Percentiles rank a stretch among this genome's conserved stretches.
Conservation (phyloP, 1,284 basidiomycete genomes). For the Chalciporus piperatoides region DNA sequence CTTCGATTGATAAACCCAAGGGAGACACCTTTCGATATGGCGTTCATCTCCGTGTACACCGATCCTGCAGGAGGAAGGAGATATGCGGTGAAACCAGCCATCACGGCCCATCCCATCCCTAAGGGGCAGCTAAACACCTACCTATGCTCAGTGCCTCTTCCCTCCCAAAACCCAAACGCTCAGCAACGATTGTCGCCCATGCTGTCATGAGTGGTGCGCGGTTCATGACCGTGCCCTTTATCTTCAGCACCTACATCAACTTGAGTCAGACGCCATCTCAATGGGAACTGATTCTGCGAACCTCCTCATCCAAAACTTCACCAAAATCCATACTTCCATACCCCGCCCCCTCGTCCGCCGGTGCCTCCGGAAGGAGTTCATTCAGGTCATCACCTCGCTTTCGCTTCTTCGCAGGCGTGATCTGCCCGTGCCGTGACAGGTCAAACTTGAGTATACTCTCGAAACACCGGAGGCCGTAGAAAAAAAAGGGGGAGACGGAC, state of each 20-base stretch:
- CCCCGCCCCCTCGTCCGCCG: slow-evolving; percentile 45
- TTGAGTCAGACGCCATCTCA: not conserved
- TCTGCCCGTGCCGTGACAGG: slow-evolving; percentile 27
- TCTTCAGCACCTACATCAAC: slow-evolving; percentile 49
- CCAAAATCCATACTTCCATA: slow-evolving; percentile 64
- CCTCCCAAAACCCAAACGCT: slow-evolving; percentile 79
- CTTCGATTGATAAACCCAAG: slow-evolving; percentile 67
- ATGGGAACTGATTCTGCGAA: slow-evolving; percentile 28
- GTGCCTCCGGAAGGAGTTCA: slow-evolving; percentile 54
- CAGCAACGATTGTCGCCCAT: slow-evolving; percentile 86
- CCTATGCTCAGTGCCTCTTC: slow-evolving; percentile 90
- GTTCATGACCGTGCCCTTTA: slow-evolving; percentile 72
- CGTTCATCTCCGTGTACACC: slow-evolving; percentile 91
- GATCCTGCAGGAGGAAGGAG: slow-evolving; percentile 50
- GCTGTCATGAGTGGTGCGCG: slow-evolving; percentile 93
- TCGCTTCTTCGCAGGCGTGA: slow-evolving; percentile 50
- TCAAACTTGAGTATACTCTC: not conserved
- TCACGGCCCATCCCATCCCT: slow-evolving; percentile 10
- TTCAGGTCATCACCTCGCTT: slow-evolving; percentile 52
- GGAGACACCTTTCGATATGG: slow-evolving; percentile 77
- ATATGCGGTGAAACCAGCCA: slow-evolving; percentile 6
- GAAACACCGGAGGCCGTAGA: slow-evolving; percentile 20
- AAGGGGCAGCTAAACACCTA: slow-evolving; percentile 29
- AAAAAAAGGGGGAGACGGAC: slow-evolving; percentile 21
- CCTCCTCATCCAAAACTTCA: slow-evolving; percentile 68